Conservation (phyloP, 2,329 filamentous ascomycete species). For the Botrytis aclada region DNA sequence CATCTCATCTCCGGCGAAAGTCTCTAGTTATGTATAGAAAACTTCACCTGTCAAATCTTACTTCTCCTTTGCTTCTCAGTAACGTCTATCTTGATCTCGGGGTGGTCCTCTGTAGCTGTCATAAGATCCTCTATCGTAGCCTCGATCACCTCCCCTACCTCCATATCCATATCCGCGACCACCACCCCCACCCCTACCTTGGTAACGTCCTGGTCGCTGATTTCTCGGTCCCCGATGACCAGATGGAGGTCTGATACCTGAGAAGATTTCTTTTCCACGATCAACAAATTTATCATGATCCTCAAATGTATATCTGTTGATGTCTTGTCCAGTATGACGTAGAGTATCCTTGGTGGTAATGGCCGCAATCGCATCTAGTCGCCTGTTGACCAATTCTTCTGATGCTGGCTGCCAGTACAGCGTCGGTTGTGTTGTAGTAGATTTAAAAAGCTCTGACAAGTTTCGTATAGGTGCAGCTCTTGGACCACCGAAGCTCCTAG, state of each 20-base stretch:
- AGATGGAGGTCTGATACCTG: slow-evolving; percentile 58
- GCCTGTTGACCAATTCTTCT: slow-evolving; percentile 59
- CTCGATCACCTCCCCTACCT: slow-evolving; percentile 14
- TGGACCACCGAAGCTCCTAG: slow-evolving; percentile 22
- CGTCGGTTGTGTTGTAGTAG: slow-evolving; percentile 59
- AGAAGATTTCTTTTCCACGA: slow-evolving; percentile 66
- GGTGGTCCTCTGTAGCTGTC: slow-evolving; percentile 13
- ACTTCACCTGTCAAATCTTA: not conserved
- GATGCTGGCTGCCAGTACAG: slow-evolving; percentile 64
- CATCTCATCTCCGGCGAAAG: not conserved
- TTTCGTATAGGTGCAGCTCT: slow-evolving; percentile 37
- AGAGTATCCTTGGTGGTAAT: slow-evolving; percentile 41
- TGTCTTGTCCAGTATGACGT: slow-evolving; percentile 44
- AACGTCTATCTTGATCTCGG: slow-evolving; percentile 19
- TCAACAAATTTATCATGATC: slow-evolving; percentile 65
- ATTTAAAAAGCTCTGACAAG: slow-evolving; percentile 55
- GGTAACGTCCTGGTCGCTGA: not conserved
- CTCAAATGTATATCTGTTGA: slow-evolving; percentile 69
- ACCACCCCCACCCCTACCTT: not conserved
- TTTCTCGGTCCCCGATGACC: slow-evolving; percentile 37
- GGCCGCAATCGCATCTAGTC: slow-evolving; percentile 58
- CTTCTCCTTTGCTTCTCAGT: not conserved
- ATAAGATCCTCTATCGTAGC: slow-evolving; percentile 13
- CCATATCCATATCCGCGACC: slow-evolving; percentile 12
- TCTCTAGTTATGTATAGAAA: not conserved